A percentile compares a stretch with the other conserved stretches of the same genome.
Evolutionary conservation across 2,329 filamentous ascomycete genomes (phyloP).

Genomic region (Dryadomyces sulphureus): DNA sequence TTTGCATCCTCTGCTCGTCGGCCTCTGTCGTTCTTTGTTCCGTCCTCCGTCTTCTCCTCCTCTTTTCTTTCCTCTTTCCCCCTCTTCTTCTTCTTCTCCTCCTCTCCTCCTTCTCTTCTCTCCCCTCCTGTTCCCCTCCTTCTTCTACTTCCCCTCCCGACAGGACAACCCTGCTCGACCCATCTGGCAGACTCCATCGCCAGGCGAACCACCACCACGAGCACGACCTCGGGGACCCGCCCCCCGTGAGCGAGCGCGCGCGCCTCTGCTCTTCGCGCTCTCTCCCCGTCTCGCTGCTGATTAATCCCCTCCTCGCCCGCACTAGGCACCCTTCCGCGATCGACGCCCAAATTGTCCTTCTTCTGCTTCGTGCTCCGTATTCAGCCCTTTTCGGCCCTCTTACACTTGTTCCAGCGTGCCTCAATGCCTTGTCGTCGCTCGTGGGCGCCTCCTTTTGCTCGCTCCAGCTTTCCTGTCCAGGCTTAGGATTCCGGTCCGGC

Average conservation of each 20-base stretch:
- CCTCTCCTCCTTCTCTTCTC: background rate
- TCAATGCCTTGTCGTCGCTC: slow-evolving; percentile 20
- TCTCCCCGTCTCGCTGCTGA: slow-evolving; percentile 6
- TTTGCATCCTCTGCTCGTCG: background rate
- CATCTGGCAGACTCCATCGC: background rate
- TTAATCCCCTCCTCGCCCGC: background rate
- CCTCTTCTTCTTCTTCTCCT: background rate
- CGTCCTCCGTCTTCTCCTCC: background rate
- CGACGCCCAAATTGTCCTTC: background rate
- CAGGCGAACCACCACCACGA: background rate
- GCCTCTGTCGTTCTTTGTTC: background rate
- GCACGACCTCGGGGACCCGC: background rate
- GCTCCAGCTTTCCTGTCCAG: slow-evolving; percentile 12
- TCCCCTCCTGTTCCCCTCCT: background rate
- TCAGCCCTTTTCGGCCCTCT: background rate
- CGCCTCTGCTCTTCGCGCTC: slow-evolving; percentile 10
- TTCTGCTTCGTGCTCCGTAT: background rate
- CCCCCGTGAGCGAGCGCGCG: slow-evolving; percentile 18
- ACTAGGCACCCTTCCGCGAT: background rate
- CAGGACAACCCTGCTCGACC: background rate
- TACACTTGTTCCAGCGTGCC: slow-evolving; percentile 7
- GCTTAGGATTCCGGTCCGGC: slow-evolving; percentile 7
- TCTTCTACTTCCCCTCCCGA: background rate
- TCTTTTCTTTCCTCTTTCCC: no score
- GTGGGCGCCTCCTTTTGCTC: slow-evolving; percentile 14